Base-by-base conservation (phyloP, 2,329 filamentous ascomycete genomes). In the Cylindrodendrum hubeiense region DNA sequence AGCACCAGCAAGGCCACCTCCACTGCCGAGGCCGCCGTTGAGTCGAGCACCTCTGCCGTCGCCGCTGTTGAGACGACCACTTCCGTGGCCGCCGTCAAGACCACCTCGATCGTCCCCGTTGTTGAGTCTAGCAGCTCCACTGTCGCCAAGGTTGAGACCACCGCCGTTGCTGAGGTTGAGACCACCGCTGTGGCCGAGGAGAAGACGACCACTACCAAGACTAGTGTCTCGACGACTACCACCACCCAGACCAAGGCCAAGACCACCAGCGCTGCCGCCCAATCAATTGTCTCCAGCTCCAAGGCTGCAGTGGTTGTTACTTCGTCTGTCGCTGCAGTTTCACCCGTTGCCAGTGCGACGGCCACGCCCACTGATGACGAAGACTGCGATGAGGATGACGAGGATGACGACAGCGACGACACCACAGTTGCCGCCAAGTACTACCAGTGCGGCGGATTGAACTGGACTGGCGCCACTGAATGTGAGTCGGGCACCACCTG, bases 401-500 rank as follows among this genome's bases (percentile, higher is more conserved):
- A 62, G 13, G 28, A 33, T n/a, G 51, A 34, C 8, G 30, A 41
- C 15, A 65, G 47, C 41, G 52, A 44, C 21, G 54, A 24, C 8
- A 22, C 37, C 15, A 51, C 37, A 3, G 44, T 51, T 52, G 60
- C 22, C 12, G 28, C 24, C 6, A 39, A 58, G 19, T 69, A 54
- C 28, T 54, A 66, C 17, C 83, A 83, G 67, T 85, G 83, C 50
- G 83, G 83, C 54, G 83, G 83, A 28, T 76, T 70, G 17, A 76
- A 76, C 44, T 84, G 76, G 76, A 68, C 70, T 13, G 83, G 82
- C 26, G 66, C 80, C 5, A 83, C 81, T 1, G 81, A 79, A 74
- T 85, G 83, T 61, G 72, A 57, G 0, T 77, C 78, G 12, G 82
- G 82, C 53, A 79, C 74, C 71, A 75, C 70, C 43, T 85, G 83